Evolutionary conservation across 495 filamentous ascomycete genomes (phyloP), one percentile per base, ranked within the genome.

Genomic region (Aspergillus leporis): DNA sequence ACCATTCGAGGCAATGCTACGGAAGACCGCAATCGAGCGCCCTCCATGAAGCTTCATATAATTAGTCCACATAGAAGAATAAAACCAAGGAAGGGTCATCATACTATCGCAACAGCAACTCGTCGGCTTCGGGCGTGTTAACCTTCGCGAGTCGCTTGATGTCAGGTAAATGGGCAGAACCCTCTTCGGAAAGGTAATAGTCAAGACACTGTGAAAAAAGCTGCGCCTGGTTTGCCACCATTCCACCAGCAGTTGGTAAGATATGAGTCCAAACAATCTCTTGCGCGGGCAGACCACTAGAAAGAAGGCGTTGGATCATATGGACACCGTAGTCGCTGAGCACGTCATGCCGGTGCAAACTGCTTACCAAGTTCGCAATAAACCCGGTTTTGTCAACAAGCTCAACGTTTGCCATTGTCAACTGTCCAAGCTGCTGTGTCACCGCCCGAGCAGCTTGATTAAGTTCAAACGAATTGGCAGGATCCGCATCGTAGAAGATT

Each of bases 261-360:
- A 92, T 80, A 50, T 90, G 87, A 14, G 78, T 80, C 86, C 87
- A 92, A 3, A 87, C 86, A 56, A 92, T 81, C 28, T 93, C 88
- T 47, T 85, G 78, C 18, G 77, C 72, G 32, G 77, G 79, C 47
- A 87, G 56, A 0, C 85, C 83, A 43, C 75, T 79, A 48, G 87
- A 83, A 10, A 87, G 73, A 53, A 94, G 69, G 5, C 80, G 75
- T 70, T 87, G 85, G 59, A 93, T 83, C 77, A 91, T 84, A 56
- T 87, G 80, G n/a, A 75, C 72, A 12, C 90, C 90, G 62, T 89
- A 91, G 3, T 81, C 75, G 25, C 72, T 79, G 50, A 92, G 68
- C 10, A 71, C 61, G n/a, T 77, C 73, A 25, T 78, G 74, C 12
- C 71, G 69, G 57, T 79, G 77, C 22, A 77, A 59, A 16, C 60